Conservation (phyloP, 2,329 filamentous ascomycete genomes). For the Trichophyton mentagrophytes region DNA sequence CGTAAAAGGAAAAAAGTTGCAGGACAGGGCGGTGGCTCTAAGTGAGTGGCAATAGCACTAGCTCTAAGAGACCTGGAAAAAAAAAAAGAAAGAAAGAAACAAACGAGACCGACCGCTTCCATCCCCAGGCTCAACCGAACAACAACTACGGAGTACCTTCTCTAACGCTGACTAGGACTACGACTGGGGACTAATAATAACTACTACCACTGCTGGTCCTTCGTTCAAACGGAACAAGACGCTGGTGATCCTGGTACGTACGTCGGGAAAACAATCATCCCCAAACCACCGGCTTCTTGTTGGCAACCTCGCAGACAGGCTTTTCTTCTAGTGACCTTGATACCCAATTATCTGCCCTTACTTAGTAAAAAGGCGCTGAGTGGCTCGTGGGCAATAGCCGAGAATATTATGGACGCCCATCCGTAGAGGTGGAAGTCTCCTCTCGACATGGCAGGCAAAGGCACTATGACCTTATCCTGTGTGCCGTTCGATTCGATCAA, state of each 20-base stretch:
- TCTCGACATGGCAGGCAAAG: not conserved
- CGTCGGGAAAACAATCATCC: conserved; percentile 1
- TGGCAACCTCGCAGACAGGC: not conserved
- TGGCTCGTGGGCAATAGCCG: not conserved
- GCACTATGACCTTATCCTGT: not conserved
- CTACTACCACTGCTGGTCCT: not conserved
- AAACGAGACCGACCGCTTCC: not conserved
- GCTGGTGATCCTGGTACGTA: not conserved
- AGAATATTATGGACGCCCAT: not conserved
- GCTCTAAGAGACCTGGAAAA: not conserved
- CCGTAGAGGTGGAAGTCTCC: not conserved
- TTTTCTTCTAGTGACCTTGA: not conserved
- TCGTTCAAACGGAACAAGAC: not conserved
- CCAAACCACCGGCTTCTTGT: not conserved
- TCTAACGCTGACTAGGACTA: no score
- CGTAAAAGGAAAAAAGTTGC: not conserved
- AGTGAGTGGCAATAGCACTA: conserved; percentile 5
- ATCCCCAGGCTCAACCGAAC: not conserved
- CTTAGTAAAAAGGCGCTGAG: not conserved
- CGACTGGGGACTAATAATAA: not conserved
- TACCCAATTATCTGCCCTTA: not conserved
- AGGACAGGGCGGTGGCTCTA: not conserved
- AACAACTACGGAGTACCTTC: not conserved
- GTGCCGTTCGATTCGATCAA: no score
- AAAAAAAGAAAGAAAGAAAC: not conserved